A percentile compares a stretch with the other conserved stretches of the same genome.
Evolutionary conservation across 1,284 basidiomycete genomes (phyloP).

Genomic region (Moniliophthora roreri): DNA sequence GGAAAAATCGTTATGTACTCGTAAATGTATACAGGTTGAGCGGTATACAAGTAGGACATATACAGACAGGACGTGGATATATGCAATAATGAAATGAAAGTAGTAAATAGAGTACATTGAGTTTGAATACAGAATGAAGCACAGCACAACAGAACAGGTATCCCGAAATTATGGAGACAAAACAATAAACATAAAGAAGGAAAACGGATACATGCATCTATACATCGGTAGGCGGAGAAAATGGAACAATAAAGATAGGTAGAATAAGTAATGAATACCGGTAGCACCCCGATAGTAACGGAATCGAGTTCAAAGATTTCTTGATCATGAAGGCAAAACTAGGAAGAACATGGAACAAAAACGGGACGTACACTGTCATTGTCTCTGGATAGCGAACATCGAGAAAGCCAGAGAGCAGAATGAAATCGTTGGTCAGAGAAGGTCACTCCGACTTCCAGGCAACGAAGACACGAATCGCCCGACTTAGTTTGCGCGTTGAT

Average conservation of each 20-base stretch:
- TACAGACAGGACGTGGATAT: too few relatives aligned
- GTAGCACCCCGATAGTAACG: background rate
- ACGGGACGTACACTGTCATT: too few relatives aligned
- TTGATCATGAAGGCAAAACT: too few relatives aligned
- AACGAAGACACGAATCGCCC: slow-evolving; percentile 55
- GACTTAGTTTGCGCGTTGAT: slow-evolving; percentile 41
- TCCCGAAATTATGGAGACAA: slow-evolving; percentile 3
- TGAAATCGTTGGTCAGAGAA: background rate
- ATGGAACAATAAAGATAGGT: background rate
- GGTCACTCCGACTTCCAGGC: slow-evolving; percentile 47
- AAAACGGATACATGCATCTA: slow-evolving; percentile 19
- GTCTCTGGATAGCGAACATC: too few relatives aligned
- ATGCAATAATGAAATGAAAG: too few relatives aligned
- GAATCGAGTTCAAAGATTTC: slow-evolving; percentile 1
- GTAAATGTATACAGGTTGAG: too few relatives aligned
- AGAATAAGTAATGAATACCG: background rate
- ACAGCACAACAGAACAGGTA: background rate
- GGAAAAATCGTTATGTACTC: too few relatives aligned
- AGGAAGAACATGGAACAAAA: too few relatives aligned
- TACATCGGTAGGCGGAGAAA: background rate
- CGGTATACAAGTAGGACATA: too few relatives aligned
- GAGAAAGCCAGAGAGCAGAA: background rate
- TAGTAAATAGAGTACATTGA: too few relatives aligned
- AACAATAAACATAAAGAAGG: slow-evolving; percentile 5
- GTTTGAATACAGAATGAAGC: too few relatives aligned